Evolutionary conservation across 164 flowering plant species (phyloP), one percentile per base, ranked within the genome.

Genomic region (Akebia trifoliata): DNA sequence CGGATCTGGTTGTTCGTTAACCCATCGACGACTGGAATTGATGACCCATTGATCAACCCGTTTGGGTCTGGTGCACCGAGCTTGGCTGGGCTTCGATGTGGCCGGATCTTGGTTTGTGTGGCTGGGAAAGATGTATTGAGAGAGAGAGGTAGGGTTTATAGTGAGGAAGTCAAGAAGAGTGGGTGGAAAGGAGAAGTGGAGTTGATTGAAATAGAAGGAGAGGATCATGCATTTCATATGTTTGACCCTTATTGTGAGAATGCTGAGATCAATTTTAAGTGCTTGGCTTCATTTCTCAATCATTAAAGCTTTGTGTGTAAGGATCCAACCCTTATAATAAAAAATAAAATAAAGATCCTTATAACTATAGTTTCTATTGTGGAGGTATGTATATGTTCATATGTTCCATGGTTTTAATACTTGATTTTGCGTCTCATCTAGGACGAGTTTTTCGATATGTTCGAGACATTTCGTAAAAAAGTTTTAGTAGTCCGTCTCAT

Each of bases 121-220:
- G 69, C 78, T 5, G 81, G 56, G 47, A 62, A 68, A 18, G 85
- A 83, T 57, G 20, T 0, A 6, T n/a, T 74, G 66, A 66, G 62
- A 22, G 71, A 67, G 10, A 61, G 77, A 47, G 81, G 74, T 0
- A 0, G 64, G 12, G 8, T 3, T 30, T 81, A 76, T 31, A 38
- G 8, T 26, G 62, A 77, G 12, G 62, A 47, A 1, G 36, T 81
- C 63, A 62, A 25, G 64, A 50, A 59, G 31, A 76, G 80, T 35
- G 80, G 70, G 32, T 78, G 78, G 77, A 47, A 36, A 59, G 85
- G 88, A 6, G 73, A 66, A 6, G 75, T 65, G 28, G 82, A 82
- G 69, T 1, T 73, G 35, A 17, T 68, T 46, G 74, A 70, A 36
- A 63, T 49, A 7, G 66, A 75, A n/a, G 84, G 69, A 6, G 82